Percentiles rank a stretch among this genome's conserved stretches.
phyloP scores from a whole-genome alignment of 371 early-diverging fungal genomes.

The Apophysomyces variabilis region DNA sequence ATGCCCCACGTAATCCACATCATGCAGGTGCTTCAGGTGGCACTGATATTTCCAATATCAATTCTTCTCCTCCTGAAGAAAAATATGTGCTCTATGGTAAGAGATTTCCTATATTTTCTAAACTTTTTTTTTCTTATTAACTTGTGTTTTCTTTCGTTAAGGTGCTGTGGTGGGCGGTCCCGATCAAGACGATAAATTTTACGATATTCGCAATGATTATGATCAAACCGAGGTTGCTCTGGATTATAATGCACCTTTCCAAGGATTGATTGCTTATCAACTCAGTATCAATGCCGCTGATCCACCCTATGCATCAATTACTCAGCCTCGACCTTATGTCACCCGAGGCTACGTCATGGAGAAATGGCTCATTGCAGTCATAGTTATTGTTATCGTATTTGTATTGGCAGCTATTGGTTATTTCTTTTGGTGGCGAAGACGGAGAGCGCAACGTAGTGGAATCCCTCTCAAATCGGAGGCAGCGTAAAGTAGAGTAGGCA shows the following conservation, averaged over 20 bases:
- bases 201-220: constrained; percentile 53
- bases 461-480: not conserved
- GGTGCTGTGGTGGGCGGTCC: constrained; percentile 60
- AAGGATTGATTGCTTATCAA: constrained; percentile 56
- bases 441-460: not conserved
- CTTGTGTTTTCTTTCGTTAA: not conserved
- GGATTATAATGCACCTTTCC: constrained; percentile 61
- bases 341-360: constrained; percentile 18
- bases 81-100: constrained; percentile 51
- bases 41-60: constrained; percentile 34
- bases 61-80: constrained; percentile 35
- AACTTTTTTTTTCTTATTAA: too few relatives aligned
- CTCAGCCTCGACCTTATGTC: constrained; percentile 32
- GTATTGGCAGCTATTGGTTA: constrained; percentile 20
- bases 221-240: constrained; percentile 58
- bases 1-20: constrained; percentile 61
- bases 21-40: constrained; percentile 64
- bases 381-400: constrained; percentile 42
- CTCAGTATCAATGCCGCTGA: constrained; percentile 39
- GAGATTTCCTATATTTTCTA: not conserved
- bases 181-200: constrained; percentile 47
- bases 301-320: constrained; percentile 55
- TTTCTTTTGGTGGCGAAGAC: constrained; percentile 14
- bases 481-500: constrained; percentile 1
- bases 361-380: constrained; percentile 56